These are phyloP conservation scores for Alternaria consortialis DNA, from an alignment of 2,329 filamentous ascomycete genomes.

Conservation along the genomic window DNA sequence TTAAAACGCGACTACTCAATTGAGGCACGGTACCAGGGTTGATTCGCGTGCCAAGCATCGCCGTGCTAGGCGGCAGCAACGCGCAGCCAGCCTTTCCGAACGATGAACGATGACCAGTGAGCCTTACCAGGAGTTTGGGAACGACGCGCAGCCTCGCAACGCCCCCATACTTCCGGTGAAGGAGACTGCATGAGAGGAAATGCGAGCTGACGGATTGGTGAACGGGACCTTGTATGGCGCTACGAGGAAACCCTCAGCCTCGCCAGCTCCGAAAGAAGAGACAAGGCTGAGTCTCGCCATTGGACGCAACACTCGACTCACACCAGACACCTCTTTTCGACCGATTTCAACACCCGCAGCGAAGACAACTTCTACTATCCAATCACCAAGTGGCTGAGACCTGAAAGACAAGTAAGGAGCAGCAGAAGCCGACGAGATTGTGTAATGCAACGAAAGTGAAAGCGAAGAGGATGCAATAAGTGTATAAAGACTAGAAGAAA, in stretches of 20 bases:
- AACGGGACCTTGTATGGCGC: not conserved
- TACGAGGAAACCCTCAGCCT: not conserved
- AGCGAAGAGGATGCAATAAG: not conserved
- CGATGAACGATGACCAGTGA: slow-evolving; percentile 10
- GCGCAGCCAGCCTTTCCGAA: not conserved
- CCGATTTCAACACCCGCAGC: not conserved
- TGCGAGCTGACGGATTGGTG: not conserved
- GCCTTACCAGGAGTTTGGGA: not conserved
- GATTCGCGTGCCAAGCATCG: slow-evolving; percentile 2
- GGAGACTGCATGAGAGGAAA: not conserved
- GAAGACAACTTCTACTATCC: not conserved
- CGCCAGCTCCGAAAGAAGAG: not conserved
- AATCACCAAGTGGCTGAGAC: not conserved
- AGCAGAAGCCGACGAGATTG: not conserved
- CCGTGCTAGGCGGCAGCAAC: not conserved
- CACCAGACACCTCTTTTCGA: not conserved
- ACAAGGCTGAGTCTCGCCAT: not conserved
- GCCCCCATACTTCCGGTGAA: not conserved
- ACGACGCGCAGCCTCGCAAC: not conserved
- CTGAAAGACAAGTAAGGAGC: not conserved
- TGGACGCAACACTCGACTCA: not conserved
- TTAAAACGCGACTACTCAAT: not conserved
- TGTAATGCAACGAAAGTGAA: not conserved
- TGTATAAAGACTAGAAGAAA: not conserved
- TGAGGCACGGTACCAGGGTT: not conserved